Evolutionary conservation across 139 green algal genomes (phyloP).

Genomic region (Marvania coccoides): DNA sequence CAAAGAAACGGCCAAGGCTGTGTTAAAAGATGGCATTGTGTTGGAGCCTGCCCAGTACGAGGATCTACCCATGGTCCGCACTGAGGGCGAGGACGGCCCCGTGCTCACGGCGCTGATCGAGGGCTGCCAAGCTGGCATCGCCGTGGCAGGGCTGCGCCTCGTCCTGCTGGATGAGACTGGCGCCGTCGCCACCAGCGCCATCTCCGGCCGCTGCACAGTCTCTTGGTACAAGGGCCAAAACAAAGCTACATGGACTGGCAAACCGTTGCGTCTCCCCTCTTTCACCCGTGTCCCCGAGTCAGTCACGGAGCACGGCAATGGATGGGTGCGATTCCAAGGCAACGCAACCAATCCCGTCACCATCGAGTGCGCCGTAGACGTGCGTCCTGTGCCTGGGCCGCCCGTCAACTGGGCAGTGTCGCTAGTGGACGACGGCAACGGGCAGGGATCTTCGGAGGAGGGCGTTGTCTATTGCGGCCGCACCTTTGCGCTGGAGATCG

Average conservation of each 20-base stretch:
- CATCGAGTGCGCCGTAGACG: conserved; percentile 32
- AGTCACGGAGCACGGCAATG: neutral
- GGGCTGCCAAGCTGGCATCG: conserved; percentile 28
- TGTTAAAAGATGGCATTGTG: too few species aligned
- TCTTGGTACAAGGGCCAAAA: conserved; percentile 53
- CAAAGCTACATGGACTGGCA: conserved; percentile 24
- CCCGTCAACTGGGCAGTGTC: conserved; percentile 34
- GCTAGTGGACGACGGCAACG: conserved; percentile 29
- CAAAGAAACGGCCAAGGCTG: too few species aligned
- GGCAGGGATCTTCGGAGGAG: conserved; percentile 15
- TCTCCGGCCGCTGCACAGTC: conserved; percentile 36
- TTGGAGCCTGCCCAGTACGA: too few species aligned
- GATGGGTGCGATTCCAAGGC: conserved; percentile 36
- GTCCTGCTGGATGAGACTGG: conserved; percentile 41
- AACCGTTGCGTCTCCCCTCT: conserved; percentile 19
- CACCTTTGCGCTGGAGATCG: conserved; percentile 46
- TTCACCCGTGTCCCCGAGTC: conserved; percentile 1
- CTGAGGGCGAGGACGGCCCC: neutral
- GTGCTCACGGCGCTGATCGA: conserved; percentile 11
- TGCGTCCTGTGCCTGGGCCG: conserved; percentile 22
- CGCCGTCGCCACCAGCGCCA: conserved; percentile 4
- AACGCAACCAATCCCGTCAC: neutral
- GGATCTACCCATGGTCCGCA: neutral
- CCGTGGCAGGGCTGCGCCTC: conserved; percentile 38
- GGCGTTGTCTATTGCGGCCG: conserved; percentile 37